phyloP scores from a whole-genome alignment of 148 eudicot genomes.

The Spergularia marina region DNA sequence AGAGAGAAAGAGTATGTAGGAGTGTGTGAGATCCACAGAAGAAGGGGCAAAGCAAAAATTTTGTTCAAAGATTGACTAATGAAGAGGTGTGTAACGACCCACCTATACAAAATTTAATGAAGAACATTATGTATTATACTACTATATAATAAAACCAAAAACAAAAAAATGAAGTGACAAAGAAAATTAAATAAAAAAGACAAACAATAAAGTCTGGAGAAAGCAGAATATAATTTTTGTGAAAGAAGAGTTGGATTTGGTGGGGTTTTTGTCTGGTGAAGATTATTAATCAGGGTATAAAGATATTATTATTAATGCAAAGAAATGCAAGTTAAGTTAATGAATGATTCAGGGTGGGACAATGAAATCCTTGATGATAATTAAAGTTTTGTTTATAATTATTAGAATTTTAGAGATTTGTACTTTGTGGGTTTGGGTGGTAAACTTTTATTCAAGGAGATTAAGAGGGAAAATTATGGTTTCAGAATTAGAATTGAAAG shows the following conservation, averaged over 20 bases:
- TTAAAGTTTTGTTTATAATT: constrained; percentile 13
- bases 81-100: constrained; percentile 25
- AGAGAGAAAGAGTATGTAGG: constrained; percentile 2
- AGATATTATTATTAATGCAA: neutral
- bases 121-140: neutral
- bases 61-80: constrained; percentile 16
- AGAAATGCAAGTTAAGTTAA: constrained; percentile 1
- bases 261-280: constrained; percentile 30
- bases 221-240: constrained; percentile 14
- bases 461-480: constrained; percentile 13
- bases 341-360: constrained; percentile 25
- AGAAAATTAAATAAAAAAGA: neutral
- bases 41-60: constrained; percentile 1
- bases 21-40: constrained; percentile 30
- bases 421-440: neutral
- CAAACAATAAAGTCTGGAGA: neutral
- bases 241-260: constrained; percentile 32
- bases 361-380: constrained; percentile 31
- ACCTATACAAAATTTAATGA: constrained; percentile 19
- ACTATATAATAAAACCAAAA: neutral
- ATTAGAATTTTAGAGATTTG: constrained; percentile 1
- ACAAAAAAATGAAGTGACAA: neutral
- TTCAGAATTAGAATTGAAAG: neutral
- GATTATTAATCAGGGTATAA: neutral
- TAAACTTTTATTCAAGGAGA: neutral